These are phyloP conservation scores for Sordariomycetes sp. DNA, from an alignment of 2,329 filamentous ascomycete genomes.

Conservation along the genomic window DNA sequence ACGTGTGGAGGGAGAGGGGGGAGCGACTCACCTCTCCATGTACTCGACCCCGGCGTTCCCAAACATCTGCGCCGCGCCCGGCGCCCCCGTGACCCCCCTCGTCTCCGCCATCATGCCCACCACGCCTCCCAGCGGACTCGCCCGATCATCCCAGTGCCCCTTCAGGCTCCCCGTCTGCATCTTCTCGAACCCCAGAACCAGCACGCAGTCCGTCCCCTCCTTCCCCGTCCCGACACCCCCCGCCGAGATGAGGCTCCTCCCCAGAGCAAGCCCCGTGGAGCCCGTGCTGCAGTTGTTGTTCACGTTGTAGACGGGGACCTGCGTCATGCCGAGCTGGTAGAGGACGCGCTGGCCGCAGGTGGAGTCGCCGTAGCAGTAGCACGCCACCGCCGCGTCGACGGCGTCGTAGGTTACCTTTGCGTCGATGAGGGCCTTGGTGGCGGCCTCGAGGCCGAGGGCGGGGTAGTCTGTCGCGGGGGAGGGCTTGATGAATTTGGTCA, in stretches of 20 bases:
- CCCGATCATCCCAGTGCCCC: constrained; percentile 72
- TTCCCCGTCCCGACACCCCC: constrained; percentile 61
- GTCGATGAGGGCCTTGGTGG: constrained; percentile 73
- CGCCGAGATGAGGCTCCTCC: constrained; percentile 61
- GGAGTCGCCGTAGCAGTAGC: constrained; percentile 94
- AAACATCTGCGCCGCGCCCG: constrained; percentile 84
- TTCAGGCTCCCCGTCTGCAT: constrained; percentile 89
- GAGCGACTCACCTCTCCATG: constrained; percentile 63
- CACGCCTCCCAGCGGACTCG: constrained; percentile 63
- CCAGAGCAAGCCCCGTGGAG: constrained; percentile 82
- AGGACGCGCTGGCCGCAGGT: constrained; percentile 94
- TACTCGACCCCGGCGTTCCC: constrained; percentile 90
- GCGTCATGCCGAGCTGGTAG: constrained; percentile 96
- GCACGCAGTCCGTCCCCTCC: constrained; percentile 72
- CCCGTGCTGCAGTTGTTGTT: constrained; percentile 99
- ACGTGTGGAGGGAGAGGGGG: not conserved
- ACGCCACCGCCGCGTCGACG: constrained; percentile 88
- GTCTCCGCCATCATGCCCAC: constrained; percentile 72
- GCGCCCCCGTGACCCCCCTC: constrained; percentile 67
- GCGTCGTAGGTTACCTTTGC: constrained; percentile 94
- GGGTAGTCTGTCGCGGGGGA: constrained; percentile 89
- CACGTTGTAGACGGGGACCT: constrained; percentile 93
- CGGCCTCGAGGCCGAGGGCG: constrained; percentile 85
- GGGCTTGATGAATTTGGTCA: constrained; percentile 99
- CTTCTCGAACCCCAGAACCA: constrained; percentile 95